Base-by-base conservation (phyloP, 2,329 filamentous ascomycete genomes). In the Elsinoe perseae region DNA sequence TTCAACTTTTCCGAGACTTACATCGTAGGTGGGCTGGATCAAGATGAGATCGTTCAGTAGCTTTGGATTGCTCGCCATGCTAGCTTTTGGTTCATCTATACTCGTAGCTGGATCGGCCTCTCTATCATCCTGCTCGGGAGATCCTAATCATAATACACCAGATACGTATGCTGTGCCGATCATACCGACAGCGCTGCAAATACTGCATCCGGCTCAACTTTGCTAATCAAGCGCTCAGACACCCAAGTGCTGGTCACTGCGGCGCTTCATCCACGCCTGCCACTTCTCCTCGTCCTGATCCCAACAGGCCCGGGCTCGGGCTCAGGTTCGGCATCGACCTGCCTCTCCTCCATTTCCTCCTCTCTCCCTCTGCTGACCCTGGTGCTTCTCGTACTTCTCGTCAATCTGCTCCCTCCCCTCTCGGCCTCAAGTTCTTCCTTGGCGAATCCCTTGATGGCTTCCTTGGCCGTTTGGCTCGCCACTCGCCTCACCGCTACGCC, bases 341-440 rank as follows among this genome's bases (percentile, higher is more conserved):
- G 32, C 32, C 16, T 34, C 25, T 50, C 44, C 20, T 50, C 44
- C 12, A 12, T 12, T 21, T 50, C 25, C 12, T 30, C 40, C 10
- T 25, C 23, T 56, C 66, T 23, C 34, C 34, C 60, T 54, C 16
- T 53, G 54, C 30, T 65, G 71, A 56, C 72, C 72, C 63, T 76
- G 79, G 50, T 71, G 70, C 57, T 64, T 12, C 44, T 23, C 27
- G 28, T 50, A 10, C 44, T 63, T 59, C 69, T 72, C 56, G 73
- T 71, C 57, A 66, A 68, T 23, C 77, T 76, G 27, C 77, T 76
- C 56, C 80, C 14, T 16, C 28, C 18, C 18, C 27, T 40, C 28
- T 36, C 30, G 14, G 23, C 76, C 58, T 85, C 81, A 3, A 34
- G 25, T 27, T 50, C 44, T n/a, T 50, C 44, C 20, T 50, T 34